phyloP scores from a whole-genome alignment of 768 basidiomycete genomes.

The Phylloporus sp. region DNA sequence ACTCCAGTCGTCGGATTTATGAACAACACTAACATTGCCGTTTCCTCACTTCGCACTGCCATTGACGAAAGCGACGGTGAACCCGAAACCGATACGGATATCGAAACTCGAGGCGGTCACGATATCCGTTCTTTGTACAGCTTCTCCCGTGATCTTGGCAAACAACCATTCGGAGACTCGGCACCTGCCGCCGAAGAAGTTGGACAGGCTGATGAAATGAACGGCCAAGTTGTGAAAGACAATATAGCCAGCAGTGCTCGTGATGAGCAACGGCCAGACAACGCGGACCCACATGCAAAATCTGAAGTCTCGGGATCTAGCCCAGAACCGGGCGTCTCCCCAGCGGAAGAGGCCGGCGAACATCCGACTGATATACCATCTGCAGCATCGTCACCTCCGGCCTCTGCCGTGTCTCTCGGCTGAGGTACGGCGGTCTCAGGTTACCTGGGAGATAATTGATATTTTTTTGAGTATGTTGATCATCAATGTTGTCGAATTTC shows the following conservation, averaged over 20 bases:
- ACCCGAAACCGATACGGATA: slow-evolving; percentile 31
- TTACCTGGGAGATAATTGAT: slow-evolving; percentile 23
- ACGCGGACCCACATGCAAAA: slow-evolving; percentile 10
- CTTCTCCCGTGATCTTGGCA: slow-evolving; percentile 30
- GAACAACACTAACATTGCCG: slow-evolving; percentile 34
- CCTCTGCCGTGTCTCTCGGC: slow-evolving; percentile 26
- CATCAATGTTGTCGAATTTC: slow-evolving; percentile 24
- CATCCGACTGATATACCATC: slow-evolving; percentile 23
- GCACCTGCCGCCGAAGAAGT: slow-evolving; percentile 25
- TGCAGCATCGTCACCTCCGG: slow-evolving; percentile 27
- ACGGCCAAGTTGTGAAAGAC: slow-evolving; percentile 19
- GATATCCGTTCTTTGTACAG: slow-evolving; percentile 30
- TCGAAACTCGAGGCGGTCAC: slow-evolving; percentile 24
- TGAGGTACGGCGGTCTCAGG: background rate
- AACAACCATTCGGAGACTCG: slow-evolving; percentile 21
- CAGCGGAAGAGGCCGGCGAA: slow-evolving; percentile 22
- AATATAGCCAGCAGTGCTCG: slow-evolving; percentile 7
- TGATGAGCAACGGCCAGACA: slow-evolving; percentile 7
- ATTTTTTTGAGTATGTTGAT: slow-evolving; percentile 33
- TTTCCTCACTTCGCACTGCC: slow-evolving; percentile 32
- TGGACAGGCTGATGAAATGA: slow-evolving; percentile 15
- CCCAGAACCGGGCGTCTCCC: slow-evolving; percentile 19
- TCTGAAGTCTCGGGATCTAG: slow-evolving; percentile 12
- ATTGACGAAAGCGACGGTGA: slow-evolving; percentile 34
- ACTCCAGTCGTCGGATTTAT: slow-evolving; percentile 27